Evolutionary conservation across 202 grass and related monocot species (phyloP), one percentile per base, ranked within the genome.

Genomic region (Musa balbisiana): DNA sequence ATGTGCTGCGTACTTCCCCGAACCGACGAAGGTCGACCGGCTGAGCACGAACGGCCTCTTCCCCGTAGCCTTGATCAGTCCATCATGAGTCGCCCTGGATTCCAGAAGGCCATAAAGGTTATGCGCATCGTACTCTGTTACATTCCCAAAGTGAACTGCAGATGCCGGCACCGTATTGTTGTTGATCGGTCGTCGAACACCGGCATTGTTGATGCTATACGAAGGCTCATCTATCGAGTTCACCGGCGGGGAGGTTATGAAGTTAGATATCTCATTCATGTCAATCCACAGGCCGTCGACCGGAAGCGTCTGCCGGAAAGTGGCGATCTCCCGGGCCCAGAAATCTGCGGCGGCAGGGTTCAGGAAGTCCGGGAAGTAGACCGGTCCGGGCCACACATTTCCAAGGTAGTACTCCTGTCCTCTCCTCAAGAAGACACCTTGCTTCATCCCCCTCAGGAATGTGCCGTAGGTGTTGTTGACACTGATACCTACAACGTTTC

Each of bases 221-320:
- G 88, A 88, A 2, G 93, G 90, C 14, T 91, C 80, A 72, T 97
- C 93, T 1, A 93, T 79, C 0, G 76, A 14, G 62, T 85, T 81
- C 11, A 91, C 55, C 2, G 80, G 76, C 33, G 56, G 19, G 27
- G 82, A 83, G 73, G 82, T 64, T 49, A 83, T 1, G 79, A 97
- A 97, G 75, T 97, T 97, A 51, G 93, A 87, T 24, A 89, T 49
- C 82, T 93, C 93, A 22, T 97, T 97, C 83, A 97, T 97, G 86
- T 97, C 93, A 49, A 91, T 86, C 93, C 88, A 97, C 11, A 97
- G 71, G 0, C 93, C 93, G 78, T 97, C 93, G 11, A 97, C 84
- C 10, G 90, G 90, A 64, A 97, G 59, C 21, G 79, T 91, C 23
- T 79, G 76, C 10, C 86, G 90, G 79, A 97, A 97, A 8, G 69